phyloP scores from a whole-genome alignment of 495 filamentous ascomycete species.

The Hypoxylon fuscum region DNA sequence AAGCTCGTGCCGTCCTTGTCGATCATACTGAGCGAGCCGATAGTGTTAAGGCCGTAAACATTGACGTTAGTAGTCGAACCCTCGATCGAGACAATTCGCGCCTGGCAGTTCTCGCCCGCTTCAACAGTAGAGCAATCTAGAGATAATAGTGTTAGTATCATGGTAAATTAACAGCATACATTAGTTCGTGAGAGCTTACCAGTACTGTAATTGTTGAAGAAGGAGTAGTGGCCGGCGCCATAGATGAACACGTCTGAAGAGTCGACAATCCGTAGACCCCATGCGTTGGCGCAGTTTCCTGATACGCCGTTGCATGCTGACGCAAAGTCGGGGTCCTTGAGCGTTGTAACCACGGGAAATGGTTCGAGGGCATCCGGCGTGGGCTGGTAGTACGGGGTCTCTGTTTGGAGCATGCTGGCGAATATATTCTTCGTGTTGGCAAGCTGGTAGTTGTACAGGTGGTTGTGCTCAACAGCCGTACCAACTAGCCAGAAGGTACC shows the following conservation, averaged over 20 bases:
- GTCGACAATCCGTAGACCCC: conserved; percentile 71
- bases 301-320: conserved; percentile 54
- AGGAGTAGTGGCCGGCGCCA: conserved; percentile 77
- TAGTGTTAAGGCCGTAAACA: conserved; percentile 65
- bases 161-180: background rate
- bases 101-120: conserved; percentile 62
- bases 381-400: conserved; percentile 79
- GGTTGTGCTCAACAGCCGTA: conserved; percentile 79
- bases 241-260: conserved; percentile 69
- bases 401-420: conserved; percentile 82
- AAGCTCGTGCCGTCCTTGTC: conserved; percentile 50
- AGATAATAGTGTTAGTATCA: background rate
- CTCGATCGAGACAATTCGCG: conserved; percentile 62
- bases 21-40: conserved; percentile 59
- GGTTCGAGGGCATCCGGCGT: conserved; percentile 67
- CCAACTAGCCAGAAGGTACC: conserved; percentile 71
- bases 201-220: conserved; percentile 70
- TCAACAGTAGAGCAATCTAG: conserved; percentile 52
- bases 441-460: conserved; percentile 85
- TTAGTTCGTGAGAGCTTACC: conserved; percentile 26
- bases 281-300: conserved; percentile 66
- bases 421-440: conserved; percentile 73
- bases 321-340: conserved; percentile 68
- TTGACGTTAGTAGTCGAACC: conserved; percentile 56
- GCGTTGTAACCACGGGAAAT: conserved; percentile 56